phyloP scores from a whole-genome alignment of 345 rosid genomes.

The Lepidium africanum region DNA sequence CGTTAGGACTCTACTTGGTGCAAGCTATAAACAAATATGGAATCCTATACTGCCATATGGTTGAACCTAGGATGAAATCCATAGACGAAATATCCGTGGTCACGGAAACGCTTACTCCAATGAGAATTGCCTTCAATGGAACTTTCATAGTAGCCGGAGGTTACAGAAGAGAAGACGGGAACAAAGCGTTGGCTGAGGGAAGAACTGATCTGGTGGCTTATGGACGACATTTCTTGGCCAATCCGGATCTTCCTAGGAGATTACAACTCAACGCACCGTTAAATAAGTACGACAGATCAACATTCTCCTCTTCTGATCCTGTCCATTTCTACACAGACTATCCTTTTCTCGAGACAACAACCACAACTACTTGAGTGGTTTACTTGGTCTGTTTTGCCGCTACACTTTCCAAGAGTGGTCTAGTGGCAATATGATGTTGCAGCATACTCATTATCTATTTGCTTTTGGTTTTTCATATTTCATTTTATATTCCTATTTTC shows the following conservation, averaged over 20 bases:
- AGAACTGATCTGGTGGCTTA: conserved; percentile 44
- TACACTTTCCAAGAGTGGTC: too few relatives aligned
- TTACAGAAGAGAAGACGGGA: conserved; percentile 39
- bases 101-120: conserved; percentile 33
- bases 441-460: background rate
- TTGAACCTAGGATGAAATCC: conserved; percentile 47
- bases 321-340: conserved; percentile 57
- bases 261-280: conserved; percentile 47
- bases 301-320: conserved; percentile 40
- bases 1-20: conserved; percentile 45
- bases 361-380: background rate
- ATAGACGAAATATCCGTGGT: conserved; percentile 15
- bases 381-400: too few relatives aligned
- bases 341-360: conserved; percentile 36
- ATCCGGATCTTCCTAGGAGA: conserved; percentile 60
- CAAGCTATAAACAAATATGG: conserved; percentile 40
- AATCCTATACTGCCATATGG: conserved; percentile 49
- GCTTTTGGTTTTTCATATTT: too few relatives aligned
- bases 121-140: conserved; percentile 55
- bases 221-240: conserved; percentile 49
- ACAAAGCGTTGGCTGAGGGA: conserved; percentile 34
- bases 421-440: background rate
- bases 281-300: conserved; percentile 36
- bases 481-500: too few relatives aligned
- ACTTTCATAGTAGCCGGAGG: conserved; percentile 56